A percentile compares a stretch with the other conserved stretches of the same genome.
Conservation (phyloP, 306 rosid species). For the Leucaena leucocephala region DNA sequence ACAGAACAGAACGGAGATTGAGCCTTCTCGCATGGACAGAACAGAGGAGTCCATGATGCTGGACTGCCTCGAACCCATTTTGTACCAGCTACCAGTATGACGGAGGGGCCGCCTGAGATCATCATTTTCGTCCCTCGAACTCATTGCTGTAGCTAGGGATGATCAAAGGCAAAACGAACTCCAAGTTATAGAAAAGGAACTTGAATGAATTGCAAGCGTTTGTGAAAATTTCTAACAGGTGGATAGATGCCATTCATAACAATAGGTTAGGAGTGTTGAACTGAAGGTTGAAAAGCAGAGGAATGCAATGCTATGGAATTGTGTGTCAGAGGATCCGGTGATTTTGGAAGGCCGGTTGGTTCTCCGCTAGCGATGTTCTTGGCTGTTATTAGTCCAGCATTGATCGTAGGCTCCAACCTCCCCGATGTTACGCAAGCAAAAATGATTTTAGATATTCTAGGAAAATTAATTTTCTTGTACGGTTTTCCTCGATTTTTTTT, state of each 20-base stretch:
- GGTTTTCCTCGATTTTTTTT: no score
- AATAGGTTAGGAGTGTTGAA: neutral
- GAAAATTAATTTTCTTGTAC: no score
- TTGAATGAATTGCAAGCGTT: neutral
- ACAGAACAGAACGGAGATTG: conserved; percentile 73
- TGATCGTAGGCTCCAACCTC: neutral
- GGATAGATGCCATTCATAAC: neutral
- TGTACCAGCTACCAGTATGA: conserved; percentile 87
- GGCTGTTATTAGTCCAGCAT: neutral
- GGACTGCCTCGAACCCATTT: conserved; percentile 74
- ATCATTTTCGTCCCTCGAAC: conserved; percentile 60
- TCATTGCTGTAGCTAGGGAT: conserved; percentile 35
- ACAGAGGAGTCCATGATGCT: conserved; percentile 59
- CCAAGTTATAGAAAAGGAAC: neutral
- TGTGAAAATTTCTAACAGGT: conserved; percentile 21
- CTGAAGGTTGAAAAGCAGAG: neutral
- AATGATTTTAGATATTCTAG: neutral
- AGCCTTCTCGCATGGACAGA: conserved; percentile 64
- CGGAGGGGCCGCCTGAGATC: conserved; percentile 73
- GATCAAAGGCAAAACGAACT: neutral
- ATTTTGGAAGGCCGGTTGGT: neutral
- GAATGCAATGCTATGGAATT: neutral
- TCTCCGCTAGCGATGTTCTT: neutral
- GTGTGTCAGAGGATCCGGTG: neutral
- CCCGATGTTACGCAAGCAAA: neutral